These are phyloP conservation scores for Metschnikowia cubensis DNA, from an alignment of 805 yeast species.

Conservation along the genomic window DNA sequence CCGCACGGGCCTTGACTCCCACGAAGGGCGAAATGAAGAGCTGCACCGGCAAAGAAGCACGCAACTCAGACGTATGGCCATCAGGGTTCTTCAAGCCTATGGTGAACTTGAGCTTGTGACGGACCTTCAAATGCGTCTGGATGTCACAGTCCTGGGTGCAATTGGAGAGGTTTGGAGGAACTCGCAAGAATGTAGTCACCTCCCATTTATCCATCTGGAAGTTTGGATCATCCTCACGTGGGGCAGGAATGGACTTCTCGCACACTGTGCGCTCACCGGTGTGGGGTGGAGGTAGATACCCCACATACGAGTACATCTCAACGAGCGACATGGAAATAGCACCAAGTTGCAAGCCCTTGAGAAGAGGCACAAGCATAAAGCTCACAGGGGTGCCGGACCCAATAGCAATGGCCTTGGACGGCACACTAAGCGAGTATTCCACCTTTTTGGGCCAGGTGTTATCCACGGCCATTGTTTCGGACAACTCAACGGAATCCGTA, in stretches of 20 bases:
- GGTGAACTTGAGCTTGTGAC: constrained; percentile 82
- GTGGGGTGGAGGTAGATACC: constrained; percentile 52
- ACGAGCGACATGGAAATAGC: constrained; percentile 62
- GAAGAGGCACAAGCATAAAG: constrained; percentile 69
- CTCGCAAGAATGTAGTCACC: constrained; percentile 49
- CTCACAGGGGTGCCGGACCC: constrained; percentile 75
- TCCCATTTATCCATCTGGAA: constrained; percentile 66
- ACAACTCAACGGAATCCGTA: constrained; percentile 78
- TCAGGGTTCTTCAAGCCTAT: constrained; percentile 81
- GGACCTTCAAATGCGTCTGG: constrained; percentile 64
- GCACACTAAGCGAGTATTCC: constrained; percentile 82
- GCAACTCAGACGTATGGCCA: constrained; percentile 85
- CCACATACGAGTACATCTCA: constrained; percentile 63
- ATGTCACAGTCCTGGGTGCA: constrained; percentile 88
- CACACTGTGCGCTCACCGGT: constrained; percentile 58
- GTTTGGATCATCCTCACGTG: constrained; percentile 41
- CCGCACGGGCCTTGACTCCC: constrained; percentile 52
- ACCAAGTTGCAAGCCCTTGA: constrained; percentile 78
- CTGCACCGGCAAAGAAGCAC: constrained; percentile 84
- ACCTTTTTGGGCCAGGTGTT: constrained; percentile 95
- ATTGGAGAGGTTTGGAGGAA: constrained; percentile 71
- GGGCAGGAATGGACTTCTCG: constrained; percentile 41
- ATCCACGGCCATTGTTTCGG: constrained; percentile 91
- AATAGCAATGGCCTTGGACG: constrained; percentile 83
- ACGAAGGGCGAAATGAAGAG: constrained; percentile 80